Evolutionary conservation across 75 land plant species (phyloP).

Genomic region (Sequoia sempervirens): DNA sequence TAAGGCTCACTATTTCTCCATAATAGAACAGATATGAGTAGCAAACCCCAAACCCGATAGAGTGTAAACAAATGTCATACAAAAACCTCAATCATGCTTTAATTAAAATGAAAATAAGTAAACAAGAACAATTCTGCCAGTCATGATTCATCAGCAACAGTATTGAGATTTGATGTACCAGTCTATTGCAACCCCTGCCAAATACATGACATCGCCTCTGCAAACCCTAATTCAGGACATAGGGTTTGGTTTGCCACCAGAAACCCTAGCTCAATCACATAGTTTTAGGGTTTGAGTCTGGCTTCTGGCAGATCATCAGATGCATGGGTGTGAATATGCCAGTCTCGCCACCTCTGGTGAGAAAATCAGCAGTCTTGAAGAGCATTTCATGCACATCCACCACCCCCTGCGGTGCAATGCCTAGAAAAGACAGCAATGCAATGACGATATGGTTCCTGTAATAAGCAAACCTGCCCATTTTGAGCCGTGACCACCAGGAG

Average conservation of each 20-base stretch:
- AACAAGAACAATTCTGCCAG: neutral
- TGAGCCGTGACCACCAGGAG: slow-evolving; percentile 84
- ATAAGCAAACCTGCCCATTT: slow-evolving; percentile 46
- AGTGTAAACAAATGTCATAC: neutral
- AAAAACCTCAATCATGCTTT: neutral
- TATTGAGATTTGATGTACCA: neutral
- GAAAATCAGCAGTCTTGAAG: slow-evolving; percentile 46
- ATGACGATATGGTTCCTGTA: slow-evolving; percentile 44
- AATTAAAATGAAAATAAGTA: neutral
- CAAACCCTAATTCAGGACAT: neutral
- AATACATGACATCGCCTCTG: neutral
- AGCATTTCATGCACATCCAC: slow-evolving; percentile 55
- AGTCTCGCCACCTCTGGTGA: slow-evolving; percentile 24
- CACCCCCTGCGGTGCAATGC: slow-evolving; percentile 49
- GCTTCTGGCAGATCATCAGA: slow-evolving; percentile 72
- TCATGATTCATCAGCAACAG: neutral
- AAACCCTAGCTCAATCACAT: neutral
- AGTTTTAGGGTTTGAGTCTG: slow-evolving; percentile 21
- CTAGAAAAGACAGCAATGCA: slow-evolving; percentile 38
- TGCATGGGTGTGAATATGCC: slow-evolving; percentile 77
- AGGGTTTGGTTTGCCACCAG: neutral
- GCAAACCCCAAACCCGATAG: neutral
- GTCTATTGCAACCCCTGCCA: neutral
- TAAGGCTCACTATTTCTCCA: neutral
- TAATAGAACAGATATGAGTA: neutral